Base-by-base conservation (phyloP, 2,329 filamentous ascomycete species). In the Rhinocladiella similis region DNA sequence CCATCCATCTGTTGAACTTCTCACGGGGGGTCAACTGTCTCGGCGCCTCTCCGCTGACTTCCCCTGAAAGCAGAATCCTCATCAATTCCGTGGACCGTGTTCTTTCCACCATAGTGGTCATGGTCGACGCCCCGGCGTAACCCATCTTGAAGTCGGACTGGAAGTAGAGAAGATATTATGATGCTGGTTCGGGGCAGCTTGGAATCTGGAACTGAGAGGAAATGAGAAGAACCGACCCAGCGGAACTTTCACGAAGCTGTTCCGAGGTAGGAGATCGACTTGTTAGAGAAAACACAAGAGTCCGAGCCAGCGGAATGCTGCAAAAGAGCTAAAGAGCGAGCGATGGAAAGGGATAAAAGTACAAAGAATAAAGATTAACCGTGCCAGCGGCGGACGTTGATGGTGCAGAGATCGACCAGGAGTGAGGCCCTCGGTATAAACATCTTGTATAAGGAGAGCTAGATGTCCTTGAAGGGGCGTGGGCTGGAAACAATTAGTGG, bases 1-100 rank as follows among this genome's bases (percentile, higher is more conserved):
- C 87, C 89, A 93, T 92, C 89, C 90, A 93, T 63, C 86, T 80
- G 72, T 91, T 87, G 69, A 92, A 87, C 69, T 83, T 87, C 71
- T 92, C 88, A 67, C 83, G 81, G 59, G 82, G 73, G 18, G 83
- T 84, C 65, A 92, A 76, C 54, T 86, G 81, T 69, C 85, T 85
- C 64, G 87, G 85, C 67, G 78, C 82, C 69, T 90, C 86, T 67
- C 85, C 85, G 51, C 85, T 89, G 83, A 92, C 88, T 76, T 91
- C 87, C 50, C 89, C 89, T 55, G 89, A 90, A 70, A 92, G 82
- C 69, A 94, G 77, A 86, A 93, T 90, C 61, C 88, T 83, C 58
- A 88, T 90, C 54, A 93, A 80, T 7, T 89, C 88, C 60, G 89
- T 89, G 86, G 88, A 91, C 87, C 89, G 83, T 70, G 88, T 84